A percentile compares a stretch with the other conserved stretches of the same genome.
Evolutionary conservation across 139 green algal genomes (phyloP).

Genomic region (Eudorina sp.): DNA sequence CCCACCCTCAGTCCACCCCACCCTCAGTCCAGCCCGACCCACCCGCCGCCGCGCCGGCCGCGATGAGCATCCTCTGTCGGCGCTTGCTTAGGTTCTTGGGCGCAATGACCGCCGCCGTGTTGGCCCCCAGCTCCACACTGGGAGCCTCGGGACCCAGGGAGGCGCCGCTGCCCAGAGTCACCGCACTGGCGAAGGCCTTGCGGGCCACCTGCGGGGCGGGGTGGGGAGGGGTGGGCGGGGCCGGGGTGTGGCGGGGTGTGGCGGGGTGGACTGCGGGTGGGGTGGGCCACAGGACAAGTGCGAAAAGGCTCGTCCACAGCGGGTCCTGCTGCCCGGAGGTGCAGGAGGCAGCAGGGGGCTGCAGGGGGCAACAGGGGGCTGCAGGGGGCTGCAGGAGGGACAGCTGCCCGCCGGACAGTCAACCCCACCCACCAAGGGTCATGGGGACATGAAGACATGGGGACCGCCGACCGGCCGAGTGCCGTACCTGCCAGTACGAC

Average conservation of each 20-base stretch:
- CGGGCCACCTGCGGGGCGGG: slow-evolving; percentile 76
- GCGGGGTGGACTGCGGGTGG: too few species aligned
- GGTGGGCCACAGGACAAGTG: not conserved
- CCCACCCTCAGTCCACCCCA: too few species aligned
- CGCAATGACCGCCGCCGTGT: slow-evolving; percentile 75
- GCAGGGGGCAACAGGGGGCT: too few species aligned
- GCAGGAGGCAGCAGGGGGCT: too few species aligned
- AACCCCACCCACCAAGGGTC: too few species aligned
- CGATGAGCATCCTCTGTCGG: slow-evolving; percentile 83
- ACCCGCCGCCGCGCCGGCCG: slow-evolving; percentile 90
- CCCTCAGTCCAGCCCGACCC: too few species aligned
- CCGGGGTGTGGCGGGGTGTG: not conserved
- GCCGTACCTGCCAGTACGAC: slow-evolving; percentile 65
- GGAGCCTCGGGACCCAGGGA: slow-evolving; percentile 94
- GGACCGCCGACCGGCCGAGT: not conserved
- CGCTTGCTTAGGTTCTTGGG: slow-evolving; percentile 73
- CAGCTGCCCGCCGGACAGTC: too few species aligned
- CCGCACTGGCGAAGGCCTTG: slow-evolving; percentile 72
- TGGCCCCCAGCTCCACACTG: slow-evolving; percentile 93
- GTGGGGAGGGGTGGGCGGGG: not conserved
- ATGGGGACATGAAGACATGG: not conserved
- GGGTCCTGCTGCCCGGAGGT: too few species aligned
- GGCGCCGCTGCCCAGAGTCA: slow-evolving; percentile 88
- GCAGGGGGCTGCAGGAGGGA: too few species aligned
- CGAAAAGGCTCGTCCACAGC: too few species aligned